Evolutionary conservation across 1,139 yeast species (phyloP).

Genomic region (Kodamaea derodonti): DNA sequence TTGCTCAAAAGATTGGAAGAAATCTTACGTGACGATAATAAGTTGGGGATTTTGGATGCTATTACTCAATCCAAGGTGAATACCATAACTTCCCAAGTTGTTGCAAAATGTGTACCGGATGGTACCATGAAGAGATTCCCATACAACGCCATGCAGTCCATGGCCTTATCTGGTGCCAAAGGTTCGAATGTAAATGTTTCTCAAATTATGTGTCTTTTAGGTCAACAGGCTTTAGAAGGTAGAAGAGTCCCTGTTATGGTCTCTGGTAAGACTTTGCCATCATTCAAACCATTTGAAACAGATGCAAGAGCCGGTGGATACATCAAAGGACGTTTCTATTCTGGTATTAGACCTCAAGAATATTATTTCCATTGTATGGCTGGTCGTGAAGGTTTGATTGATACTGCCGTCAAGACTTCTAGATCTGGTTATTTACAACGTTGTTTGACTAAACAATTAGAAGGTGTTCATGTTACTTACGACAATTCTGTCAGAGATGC

Average conservation of each 20-base stretch:
- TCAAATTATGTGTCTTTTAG: constrained; percentile 98
- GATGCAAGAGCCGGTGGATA: constrained; percentile 99
- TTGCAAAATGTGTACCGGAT: constrained; percentile 88
- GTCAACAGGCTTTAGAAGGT: constrained; percentile 99
- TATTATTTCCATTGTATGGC: constrained; percentile 99
- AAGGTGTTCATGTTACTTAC: constrained; percentile 92
- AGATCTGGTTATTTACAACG: constrained; percentile 98
- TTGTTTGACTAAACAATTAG: constrained; percentile 96
- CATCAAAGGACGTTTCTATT: constrained; percentile 93
- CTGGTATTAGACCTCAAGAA: constrained; percentile 98
- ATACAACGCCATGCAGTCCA: constrained; percentile 94
- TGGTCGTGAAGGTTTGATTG: constrained; percentile 99
- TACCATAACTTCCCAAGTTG: constrained; percentile 88
- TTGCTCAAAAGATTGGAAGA: constrained; percentile 86
- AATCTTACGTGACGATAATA: constrained; percentile 88
- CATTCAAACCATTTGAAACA: constrained; percentile 94
- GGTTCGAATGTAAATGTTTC: constrained; percentile 98
- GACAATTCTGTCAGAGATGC: constrained; percentile 96
- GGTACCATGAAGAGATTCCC: constrained; percentile 97
- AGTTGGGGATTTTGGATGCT: constrained; percentile 92
- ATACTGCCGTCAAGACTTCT: constrained; percentile 98
- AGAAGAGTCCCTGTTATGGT: constrained; percentile 99
- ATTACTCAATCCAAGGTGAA: constrained; percentile 93
- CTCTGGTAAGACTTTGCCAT: constrained; percentile 94
- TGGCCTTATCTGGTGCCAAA: constrained; percentile 99